phyloP scores from a whole-genome alignment of 345 rosid species.

The Cardiospermum halicacabum region DNA sequence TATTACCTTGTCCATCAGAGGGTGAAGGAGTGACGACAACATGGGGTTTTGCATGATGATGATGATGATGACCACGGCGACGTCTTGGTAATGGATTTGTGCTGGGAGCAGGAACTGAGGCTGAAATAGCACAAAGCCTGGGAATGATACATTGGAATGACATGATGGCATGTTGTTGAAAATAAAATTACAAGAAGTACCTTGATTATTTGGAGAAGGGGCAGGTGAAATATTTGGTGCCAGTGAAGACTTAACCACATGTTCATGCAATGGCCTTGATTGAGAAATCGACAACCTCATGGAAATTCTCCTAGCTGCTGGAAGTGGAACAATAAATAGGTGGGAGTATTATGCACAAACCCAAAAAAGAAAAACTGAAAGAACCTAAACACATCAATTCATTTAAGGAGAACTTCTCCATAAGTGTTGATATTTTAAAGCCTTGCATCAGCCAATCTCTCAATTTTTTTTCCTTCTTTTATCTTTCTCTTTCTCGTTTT shows the following conservation, averaged over 20 bases:
- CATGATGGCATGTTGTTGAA: neutral
- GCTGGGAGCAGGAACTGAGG: slow-evolving; percentile 33
- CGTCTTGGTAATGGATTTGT: slow-evolving; percentile 35
- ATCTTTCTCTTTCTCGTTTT: neutral
- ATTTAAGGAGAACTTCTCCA: neutral
- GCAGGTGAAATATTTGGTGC: slow-evolving; percentile 37
- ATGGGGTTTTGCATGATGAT: slow-evolving; percentile 45
- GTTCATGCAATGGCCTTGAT: slow-evolving; percentile 28
- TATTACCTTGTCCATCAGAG: slow-evolving; percentile 54
- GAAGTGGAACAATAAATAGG: slow-evolving; percentile 16
- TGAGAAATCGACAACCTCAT: slow-evolving; percentile 34
- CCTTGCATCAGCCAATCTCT: neutral
- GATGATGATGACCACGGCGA: slow-evolving; percentile 45
- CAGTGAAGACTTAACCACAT: slow-evolving; percentile 29
- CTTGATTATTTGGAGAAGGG: slow-evolving; percentile 46
- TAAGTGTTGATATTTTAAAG: neutral
- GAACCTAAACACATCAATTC: neutral
- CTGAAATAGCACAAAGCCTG: slow-evolving; percentile 28
- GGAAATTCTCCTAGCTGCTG: slow-evolving; percentile 52
- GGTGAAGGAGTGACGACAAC: slow-evolving; percentile 58
- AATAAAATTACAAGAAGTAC: slow-evolving; percentile 20
- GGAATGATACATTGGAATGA: slow-evolving; percentile 18
- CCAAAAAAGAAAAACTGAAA: neutral
- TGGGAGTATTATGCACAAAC: neutral
- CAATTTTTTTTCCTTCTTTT: neutral